Evolutionary conservation across 192 early-diverging fungal genomes (phyloP), one percentile per base, ranked within the genome.

Genomic region (Umbelopsis isabellina): DNA sequence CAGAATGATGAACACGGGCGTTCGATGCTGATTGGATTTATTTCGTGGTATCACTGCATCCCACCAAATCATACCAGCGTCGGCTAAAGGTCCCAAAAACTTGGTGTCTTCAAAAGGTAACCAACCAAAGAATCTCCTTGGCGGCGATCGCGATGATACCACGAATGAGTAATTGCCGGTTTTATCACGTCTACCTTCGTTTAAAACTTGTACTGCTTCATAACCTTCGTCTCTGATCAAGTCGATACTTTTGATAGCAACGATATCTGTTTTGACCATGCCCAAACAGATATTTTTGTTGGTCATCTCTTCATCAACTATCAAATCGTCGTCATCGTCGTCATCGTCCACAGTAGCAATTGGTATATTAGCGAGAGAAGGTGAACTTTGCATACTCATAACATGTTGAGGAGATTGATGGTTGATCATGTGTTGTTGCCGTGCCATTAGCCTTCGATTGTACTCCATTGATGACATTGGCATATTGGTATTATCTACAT

Each of bases 31-130:
- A 22, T 69, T 79, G 1, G 61, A 49, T 46, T 73, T 75, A 46
- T 51, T 66, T 6, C 68, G 47, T 21, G 79, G 79, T 73, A 80
- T 76, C 18, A 76, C 65, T 3, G 72, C 75, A 23, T 80, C 79
- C 71, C 74, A 73, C 79, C 79, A 80, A 33, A 75, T 67, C 27
- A 70, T 45, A 13, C 48, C 23, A 35, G 41, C 20, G 4, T 80
- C 75, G 11, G 65, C 51, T 5, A 80, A 53, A 6, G 79, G 79
- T 0, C 79, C 79, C 4, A 80, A 58, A 6, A 80, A 33, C 7
- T 65, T 66, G 2, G 79, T 80, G 12, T 73, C 71, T 22, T 72
- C 47, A 71, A 80, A 80, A 15, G 79, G 79, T 1, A 76, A 67
- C 79, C 79, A 80, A 18, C 79, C 79, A 45, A 61, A 73, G 27